Conservation (phyloP, 1,284 basidiomycete species). For the Erythrobasidium hasegawianum region DNA sequence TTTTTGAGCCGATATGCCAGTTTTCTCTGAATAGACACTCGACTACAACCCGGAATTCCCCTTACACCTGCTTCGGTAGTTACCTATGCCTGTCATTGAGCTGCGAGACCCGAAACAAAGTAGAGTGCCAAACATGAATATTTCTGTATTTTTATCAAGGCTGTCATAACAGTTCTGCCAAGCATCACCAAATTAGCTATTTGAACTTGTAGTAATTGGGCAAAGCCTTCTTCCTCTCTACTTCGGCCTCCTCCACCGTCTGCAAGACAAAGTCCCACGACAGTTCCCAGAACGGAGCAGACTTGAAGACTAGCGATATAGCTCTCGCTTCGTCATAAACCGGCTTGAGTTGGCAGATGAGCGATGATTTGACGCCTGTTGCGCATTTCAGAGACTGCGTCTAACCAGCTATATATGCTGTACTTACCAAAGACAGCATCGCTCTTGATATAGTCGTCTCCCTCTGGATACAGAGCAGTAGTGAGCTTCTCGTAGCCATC, state of each 20-base stretch:
- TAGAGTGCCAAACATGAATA: too few relatives aligned
- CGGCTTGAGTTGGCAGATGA: conserved; percentile 45
- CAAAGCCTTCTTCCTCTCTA: conserved; percentile 37
- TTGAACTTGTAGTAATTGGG: conserved; percentile 36
- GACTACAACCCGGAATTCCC: too few relatives aligned
- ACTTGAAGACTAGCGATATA: conserved; percentile 60
- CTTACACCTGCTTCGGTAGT: too few relatives aligned
- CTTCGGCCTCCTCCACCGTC: conserved; percentile 38
- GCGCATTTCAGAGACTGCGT: background rate
- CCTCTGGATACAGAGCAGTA: conserved; percentile 70
- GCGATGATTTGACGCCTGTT: conserved; percentile 53
- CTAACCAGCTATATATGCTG: background rate
- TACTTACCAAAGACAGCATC: conserved; percentile 60
- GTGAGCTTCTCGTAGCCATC: conserved; percentile 67
- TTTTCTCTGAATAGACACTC: too few relatives aligned
- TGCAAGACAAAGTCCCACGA: conserved; percentile 60
- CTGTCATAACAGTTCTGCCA: too few relatives aligned
- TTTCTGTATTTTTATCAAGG: too few relatives aligned
- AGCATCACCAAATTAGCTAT: too few relatives aligned
- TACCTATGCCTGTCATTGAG: too few relatives aligned
- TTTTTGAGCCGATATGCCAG: too few relatives aligned
- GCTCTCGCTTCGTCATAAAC: conserved; percentile 54
- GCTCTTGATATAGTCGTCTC: conserved; percentile 56
- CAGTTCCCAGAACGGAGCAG: conserved; percentile 60
- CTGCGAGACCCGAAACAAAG: too few relatives aligned